Evolutionary conservation across 345 rosid species (phyloP), one percentile per base, ranked within the genome.

Genomic region (Eucalyptus victrix): DNA sequence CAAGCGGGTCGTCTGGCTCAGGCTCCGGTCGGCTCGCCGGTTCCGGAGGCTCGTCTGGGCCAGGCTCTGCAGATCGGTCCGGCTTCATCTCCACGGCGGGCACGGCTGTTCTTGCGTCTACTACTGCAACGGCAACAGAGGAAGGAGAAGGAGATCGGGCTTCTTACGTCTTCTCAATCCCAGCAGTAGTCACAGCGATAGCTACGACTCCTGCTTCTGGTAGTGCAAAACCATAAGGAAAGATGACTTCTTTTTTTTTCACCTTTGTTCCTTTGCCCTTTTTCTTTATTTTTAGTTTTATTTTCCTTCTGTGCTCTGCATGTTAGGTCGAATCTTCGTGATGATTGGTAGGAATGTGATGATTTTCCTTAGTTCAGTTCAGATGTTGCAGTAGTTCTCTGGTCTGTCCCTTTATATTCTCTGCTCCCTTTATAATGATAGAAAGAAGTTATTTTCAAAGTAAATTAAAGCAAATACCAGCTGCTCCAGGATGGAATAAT

Each of bases 1-100:
- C 53, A 96, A 94, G 94, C 95, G 92, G 93, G 93, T 94, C 58
- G 87, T 94, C 7, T 91, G 95, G 93, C 49, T 94, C 32, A 92
- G 90, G 91, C 90, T 94, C 51, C 91, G 93, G 80, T 94, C 95
- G 1, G 94, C 91, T 72, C 93, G 93, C 23, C 92, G 87, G 86
- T 69, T 95, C 5, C 90, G 94, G 87, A 92, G 90, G 91, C 86
- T 95, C 47, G 96, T 95, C 69, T 89, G 90, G 88, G 88, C 90
- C 67, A 89, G n/a, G 90, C 93, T 94, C 92, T 97, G 93, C 49
- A 94, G 94, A 40, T 92, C 94, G 86, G 47, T 76, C 85, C 85
- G 85, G 47, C 60, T 32, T 32, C 62, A 40, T 34, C 65, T 34
- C 21, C 45, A 34, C n/a, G 87, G 87, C 26, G 44, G 28, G 32